A percentile compares a stretch with the other conserved stretches of the same genome.
Evolutionary conservation across 805 yeast species (phyloP).

Genomic region (Wickerhamiella siamensis): DNA sequence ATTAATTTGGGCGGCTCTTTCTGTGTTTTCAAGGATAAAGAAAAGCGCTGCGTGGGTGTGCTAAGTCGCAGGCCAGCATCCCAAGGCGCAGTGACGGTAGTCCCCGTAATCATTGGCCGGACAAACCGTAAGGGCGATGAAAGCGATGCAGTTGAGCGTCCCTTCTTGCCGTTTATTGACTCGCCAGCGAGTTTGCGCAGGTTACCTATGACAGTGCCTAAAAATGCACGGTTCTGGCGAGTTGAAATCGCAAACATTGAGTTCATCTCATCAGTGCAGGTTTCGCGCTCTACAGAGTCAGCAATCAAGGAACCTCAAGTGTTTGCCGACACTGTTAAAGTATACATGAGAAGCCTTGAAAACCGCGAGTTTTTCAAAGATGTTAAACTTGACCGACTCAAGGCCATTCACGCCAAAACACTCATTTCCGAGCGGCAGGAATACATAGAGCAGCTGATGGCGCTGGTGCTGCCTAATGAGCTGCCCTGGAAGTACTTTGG

Average conservation of each 20-base stretch:
- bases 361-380: conserved; percentile 1
- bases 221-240: background rate
- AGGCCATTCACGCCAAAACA: conserved; percentile 2
- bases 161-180: background rate
- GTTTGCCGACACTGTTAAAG: background rate
- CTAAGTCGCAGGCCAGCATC: background rate
- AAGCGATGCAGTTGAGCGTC: background rate
- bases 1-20: background rate
- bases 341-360: background rate
- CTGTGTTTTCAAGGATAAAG: background rate
- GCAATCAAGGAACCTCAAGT: background rate
- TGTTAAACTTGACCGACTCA: background rate
- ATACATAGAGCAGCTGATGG: background rate
- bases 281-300: background rate
- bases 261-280: conserved; percentile 1
- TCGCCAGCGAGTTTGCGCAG: background rate
- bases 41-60: background rate
- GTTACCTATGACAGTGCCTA: background rate
- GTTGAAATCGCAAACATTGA: conserved; percentile 3
- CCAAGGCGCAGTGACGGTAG: background rate
- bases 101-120: background rate
- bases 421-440: conserved; percentile 1
- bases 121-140: background rate
- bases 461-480: background rate
- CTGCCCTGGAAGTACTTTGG: background rate